phyloP scores from a whole-genome alignment of 139 green algal species.

The Chlorella sp. region DNA sequence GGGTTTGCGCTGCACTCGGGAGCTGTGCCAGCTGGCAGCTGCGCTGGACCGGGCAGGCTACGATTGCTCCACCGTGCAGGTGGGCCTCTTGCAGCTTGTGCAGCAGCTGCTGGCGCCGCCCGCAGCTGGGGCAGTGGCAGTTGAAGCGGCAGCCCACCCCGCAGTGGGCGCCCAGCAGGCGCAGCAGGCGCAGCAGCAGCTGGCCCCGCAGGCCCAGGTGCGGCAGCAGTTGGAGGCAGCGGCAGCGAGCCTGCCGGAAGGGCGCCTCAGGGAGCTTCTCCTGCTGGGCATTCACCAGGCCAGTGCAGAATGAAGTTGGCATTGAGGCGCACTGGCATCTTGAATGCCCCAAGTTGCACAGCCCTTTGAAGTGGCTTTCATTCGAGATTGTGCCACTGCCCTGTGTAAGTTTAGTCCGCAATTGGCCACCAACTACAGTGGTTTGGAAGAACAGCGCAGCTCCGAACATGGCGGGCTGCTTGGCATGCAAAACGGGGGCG shows the following conservation, averaged over 20 bases:
- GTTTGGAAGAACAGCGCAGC: too few relatives aligned
- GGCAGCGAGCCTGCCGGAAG: not conserved
- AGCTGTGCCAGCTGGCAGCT: slow-evolving; percentile 23
- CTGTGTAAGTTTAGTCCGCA: too few relatives aligned
- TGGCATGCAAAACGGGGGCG: too few relatives aligned
- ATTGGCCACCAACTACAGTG: too few relatives aligned
- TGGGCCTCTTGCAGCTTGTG: slow-evolving; percentile 14
- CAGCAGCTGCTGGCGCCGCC: not conserved
- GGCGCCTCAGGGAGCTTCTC: not conserved
- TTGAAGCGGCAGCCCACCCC: not conserved
- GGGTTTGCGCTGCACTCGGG: slow-evolving; percentile 7
- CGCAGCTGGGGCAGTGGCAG: not conserved
- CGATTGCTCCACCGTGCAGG: slow-evolving; percentile 11
- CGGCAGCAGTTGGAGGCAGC: slow-evolving; percentile 2
- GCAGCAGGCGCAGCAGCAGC: not conserved
- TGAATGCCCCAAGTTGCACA: too few relatives aligned
- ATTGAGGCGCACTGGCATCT: too few relatives aligned
- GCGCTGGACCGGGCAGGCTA: slow-evolving; percentile 8
- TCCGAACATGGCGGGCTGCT: too few relatives aligned
- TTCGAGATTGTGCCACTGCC: too few relatives aligned
- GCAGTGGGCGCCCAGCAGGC: not conserved
- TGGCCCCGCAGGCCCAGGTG: not conserved
- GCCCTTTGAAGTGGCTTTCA: too few relatives aligned
- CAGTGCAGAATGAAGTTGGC: too few relatives aligned
- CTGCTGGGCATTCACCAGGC: slow-evolving; percentile 5